Evolutionary conservation across 2,329 filamentous ascomycete species (phyloP).

Genomic region (Ophiocordyceps sinensis): DNA sequence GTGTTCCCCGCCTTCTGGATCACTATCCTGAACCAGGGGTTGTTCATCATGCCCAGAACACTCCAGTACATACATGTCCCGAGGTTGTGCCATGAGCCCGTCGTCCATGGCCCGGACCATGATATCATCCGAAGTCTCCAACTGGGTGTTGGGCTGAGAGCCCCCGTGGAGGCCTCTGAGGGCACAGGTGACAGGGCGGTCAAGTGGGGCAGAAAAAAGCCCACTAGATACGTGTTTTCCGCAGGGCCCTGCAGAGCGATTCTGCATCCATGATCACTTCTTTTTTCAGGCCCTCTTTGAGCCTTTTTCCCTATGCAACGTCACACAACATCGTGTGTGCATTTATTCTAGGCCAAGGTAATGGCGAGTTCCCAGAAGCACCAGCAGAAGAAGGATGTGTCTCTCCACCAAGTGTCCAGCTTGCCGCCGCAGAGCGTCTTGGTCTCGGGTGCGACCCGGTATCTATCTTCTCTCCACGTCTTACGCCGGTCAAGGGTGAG

Average conservation of each 20-base stretch:
- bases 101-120: conserved; percentile 85
- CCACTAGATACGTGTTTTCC: too few species aligned
- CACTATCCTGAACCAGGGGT: conserved; percentile 77
- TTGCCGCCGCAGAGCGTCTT: conserved; percentile 59
- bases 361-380: conserved; percentile 77
- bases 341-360: too few species aligned
- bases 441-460: conserved; percentile 45
- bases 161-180: too few species aligned
- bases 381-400: conserved; percentile 82
- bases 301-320: too few species aligned
- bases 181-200: too few species aligned
- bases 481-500: conserved; percentile 71
- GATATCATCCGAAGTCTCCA: conserved; percentile 54
- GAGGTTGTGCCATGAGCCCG: conserved; percentile 68
- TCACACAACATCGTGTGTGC: too few species aligned
- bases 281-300: too few species aligned
- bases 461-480: conserved; percentile 74
- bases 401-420: conserved; percentile 69
- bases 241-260: too few species aligned
- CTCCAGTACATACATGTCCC: conserved; percentile 99
- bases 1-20: conserved; percentile 49
- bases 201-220: too few species aligned
- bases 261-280: too few species aligned
- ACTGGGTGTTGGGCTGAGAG: too few species aligned
- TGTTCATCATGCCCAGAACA: conserved; percentile 95